phyloP scores from a whole-genome alignment of 208 protist species.

The Leishmania mexicana region DNA sequence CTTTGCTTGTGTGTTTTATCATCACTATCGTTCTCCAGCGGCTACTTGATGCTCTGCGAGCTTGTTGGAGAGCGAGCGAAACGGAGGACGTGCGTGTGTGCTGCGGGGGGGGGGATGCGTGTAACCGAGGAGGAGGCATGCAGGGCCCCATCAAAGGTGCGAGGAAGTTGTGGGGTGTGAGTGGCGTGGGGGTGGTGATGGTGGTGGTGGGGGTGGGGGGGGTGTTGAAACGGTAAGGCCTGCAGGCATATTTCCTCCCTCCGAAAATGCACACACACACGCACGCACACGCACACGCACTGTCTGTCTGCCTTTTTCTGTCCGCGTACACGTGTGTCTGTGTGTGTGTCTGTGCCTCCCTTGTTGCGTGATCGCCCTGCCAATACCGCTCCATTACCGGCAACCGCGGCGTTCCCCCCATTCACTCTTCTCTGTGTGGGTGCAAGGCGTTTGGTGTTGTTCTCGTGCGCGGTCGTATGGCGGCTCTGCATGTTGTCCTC shows the following conservation, averaged over 20 bases:
- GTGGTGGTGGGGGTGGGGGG: no score
- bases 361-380: neutral
- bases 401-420: neutral
- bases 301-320: neutral
- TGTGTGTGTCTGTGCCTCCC: neutral
- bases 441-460: neutral
- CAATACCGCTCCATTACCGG: neutral
- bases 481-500: neutral
- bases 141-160: neutral
- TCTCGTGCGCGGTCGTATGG: neutral
- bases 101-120: neutral
- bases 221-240: neutral
- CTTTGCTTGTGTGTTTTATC: neutral
- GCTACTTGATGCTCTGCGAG: neutral
- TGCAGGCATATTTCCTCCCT: neutral
- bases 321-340: neutral
- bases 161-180: neutral
- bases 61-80: neutral
- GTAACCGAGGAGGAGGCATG: neutral
- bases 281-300: neutral
- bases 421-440: neutral
- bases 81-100: neutral
- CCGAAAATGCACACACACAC: neutral
- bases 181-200: no score
- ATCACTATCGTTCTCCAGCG: neutral